phyloP scores from a whole-genome alignment of 306 rosid species.

The Echinosophora koreensis region DNA sequence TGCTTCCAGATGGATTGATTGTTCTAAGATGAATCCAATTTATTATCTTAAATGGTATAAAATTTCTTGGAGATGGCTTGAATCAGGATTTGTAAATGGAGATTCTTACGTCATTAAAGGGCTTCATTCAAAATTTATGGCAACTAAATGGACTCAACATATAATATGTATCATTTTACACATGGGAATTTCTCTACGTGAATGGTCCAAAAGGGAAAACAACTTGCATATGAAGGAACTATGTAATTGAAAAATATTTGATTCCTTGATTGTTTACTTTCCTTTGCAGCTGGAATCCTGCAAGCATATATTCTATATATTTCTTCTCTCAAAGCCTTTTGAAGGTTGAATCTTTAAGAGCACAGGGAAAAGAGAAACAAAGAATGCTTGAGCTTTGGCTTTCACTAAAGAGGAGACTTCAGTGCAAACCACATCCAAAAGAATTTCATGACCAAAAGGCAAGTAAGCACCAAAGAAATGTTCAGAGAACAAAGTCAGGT shows the following conservation, averaged over 20 bases:
- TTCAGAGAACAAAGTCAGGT: constrained; percentile 39
- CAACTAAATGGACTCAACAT: constrained; percentile 2
- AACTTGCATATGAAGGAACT: constrained; percentile 47
- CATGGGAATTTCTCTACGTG: constrained; percentile 32
- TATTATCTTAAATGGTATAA: constrained; percentile 30
- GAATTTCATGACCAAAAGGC: constrained; percentile 60
- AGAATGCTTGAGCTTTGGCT: constrained; percentile 55
- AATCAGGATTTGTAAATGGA: constrained; percentile 20
- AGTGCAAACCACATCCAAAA: constrained; percentile 54
- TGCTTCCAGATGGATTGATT: constrained; percentile 38
- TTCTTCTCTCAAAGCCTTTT: constrained; percentile 31
- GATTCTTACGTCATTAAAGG: constrained; percentile 30
- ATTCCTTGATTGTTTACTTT: constrained; percentile 44
- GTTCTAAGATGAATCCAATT: constrained; percentile 33
- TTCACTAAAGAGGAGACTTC: constrained; percentile 56
- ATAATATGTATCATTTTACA: constrained; percentile 20
- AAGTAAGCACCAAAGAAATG: constrained; percentile 24
- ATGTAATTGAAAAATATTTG: constrained; percentile 1
- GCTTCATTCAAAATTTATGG: constrained; percentile 31
- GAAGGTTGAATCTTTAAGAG: constrained; percentile 32
- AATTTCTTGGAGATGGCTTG: constrained; percentile 24
- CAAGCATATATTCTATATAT: constrained; percentile 30
- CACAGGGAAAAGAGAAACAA: constrained; percentile 12
- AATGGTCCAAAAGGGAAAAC: constrained; percentile 19
- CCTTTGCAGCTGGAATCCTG: constrained; percentile 33